Base-by-base conservation (phyloP, 1,284 basidiomycete genomes). In the Waitea zeae region DNA sequence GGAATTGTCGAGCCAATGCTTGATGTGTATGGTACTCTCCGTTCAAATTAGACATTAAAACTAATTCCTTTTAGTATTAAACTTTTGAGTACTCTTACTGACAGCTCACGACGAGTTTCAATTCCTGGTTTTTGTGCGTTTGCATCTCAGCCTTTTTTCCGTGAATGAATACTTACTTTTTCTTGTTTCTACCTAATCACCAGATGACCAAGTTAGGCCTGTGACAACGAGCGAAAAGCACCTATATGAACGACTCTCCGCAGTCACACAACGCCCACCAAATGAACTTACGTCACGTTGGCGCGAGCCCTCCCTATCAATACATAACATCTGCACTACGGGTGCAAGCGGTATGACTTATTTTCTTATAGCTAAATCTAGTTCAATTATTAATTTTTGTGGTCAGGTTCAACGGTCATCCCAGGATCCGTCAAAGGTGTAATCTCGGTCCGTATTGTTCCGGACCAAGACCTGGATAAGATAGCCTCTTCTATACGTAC, bases 361-460 rank as follows among this genome's bases (percentile, higher is more conserved):
- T 20, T 27, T 12, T 17, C 17, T 2, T 36, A 37, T 11, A 4
- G 11, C 13, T 24, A 15, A 9, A 11, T 11, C 12, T 15, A 28
- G 6, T 5, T n/a, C 17, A 29, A 13, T 24, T 28, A 28, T 20
- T 18, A 6, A 30, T 7, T 6, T 3, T 12, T n/a, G 17, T 18
- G n/a, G 22, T 1, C 43, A 87, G 77, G 82, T 48, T 63, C 82
- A 9, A 92, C 89, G 1, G 75, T 95, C 38, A 96, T 96, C 33
- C 87, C 90, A 0, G 70, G 75, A 3, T 67, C 63, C 9, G 86
- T 92, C 13, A 70, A 67, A 22, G 75, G 87, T 1, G 78, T 86
- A 43, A 65, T 93, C 7, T 89, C 86, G 2, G 56, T 96, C 39
- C 81, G 92, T 15, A 79, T 96, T 42, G 93, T 98, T 0, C 93